phyloP scores from a whole-genome alignment of 2,329 filamentous ascomycete genomes.

The Rhinocladiella similis region DNA sequence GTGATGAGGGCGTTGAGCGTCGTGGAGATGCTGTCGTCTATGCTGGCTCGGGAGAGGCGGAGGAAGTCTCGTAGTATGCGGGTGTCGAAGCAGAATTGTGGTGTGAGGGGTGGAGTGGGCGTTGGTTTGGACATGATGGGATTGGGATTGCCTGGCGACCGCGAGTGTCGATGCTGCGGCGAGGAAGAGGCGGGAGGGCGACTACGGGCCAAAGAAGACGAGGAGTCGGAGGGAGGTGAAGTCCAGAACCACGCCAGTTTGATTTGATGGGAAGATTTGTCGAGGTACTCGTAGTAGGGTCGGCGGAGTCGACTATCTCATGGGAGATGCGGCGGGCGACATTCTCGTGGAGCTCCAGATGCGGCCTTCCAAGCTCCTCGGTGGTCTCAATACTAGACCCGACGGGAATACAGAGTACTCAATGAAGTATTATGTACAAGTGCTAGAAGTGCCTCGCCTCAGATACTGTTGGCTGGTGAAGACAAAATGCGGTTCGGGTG shows the following conservation, averaged over 20 bases:
- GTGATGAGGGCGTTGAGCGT: constrained; percentile 87
- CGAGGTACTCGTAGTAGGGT: background rate
- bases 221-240: constrained; percentile 8
- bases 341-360: too few species aligned
- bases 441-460: too few species aligned
- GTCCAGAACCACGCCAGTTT: constrained; percentile 32
- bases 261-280: constrained; percentile 13
- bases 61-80: constrained; percentile 71
- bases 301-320: background rate
- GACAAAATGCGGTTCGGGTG: background rate
- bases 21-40: constrained; percentile 92
- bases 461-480: too few species aligned
- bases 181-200: constrained; percentile 1
- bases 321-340: background rate
- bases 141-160: background rate
- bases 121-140: constrained; percentile 41
- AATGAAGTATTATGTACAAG: too few species aligned
- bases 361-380: too few species aligned
- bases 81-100: constrained; percentile 64
- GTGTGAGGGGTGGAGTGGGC: constrained; percentile 52
- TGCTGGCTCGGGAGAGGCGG: constrained; percentile 74
- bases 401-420: too few species aligned
- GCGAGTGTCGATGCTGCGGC: background rate
- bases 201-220: constrained; percentile 6
- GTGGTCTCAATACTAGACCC: too few species aligned